phyloP scores from a whole-genome alignment of 345 rosid genomes.

The Eucalyptus regnans region DNA sequence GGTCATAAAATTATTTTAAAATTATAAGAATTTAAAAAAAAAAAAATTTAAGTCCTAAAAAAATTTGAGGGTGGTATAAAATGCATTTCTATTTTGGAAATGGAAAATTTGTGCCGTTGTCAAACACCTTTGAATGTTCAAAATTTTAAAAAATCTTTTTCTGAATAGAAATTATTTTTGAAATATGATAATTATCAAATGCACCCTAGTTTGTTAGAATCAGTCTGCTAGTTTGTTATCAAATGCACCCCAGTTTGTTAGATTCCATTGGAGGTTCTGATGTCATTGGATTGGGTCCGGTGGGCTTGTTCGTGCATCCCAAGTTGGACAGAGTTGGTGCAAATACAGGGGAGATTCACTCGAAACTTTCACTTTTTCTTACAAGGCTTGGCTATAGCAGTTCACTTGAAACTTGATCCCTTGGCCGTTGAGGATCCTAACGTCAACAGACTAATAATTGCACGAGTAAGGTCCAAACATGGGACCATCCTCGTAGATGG shows the following conservation, averaged over 20 bases:
- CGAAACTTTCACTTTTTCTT: not conserved
- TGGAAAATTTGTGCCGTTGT: rapidly evolving
- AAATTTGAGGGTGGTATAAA: too few relatives aligned
- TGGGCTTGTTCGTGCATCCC: not conserved
- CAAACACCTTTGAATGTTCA: too few relatives aligned
- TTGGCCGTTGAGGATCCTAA: not conserved
- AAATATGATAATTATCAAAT: too few relatives aligned
- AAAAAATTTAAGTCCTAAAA: too few relatives aligned
- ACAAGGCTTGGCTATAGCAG: not conserved
- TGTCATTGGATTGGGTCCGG: not conserved
- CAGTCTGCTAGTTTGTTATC: not conserved
- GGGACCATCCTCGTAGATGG: not conserved
- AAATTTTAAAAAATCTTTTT: too few relatives aligned
- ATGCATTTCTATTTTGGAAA: too few relatives aligned
- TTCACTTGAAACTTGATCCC: not conserved
- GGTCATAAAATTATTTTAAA: too few relatives aligned
- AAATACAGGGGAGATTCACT: not conserved
- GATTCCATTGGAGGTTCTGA: not conserved
- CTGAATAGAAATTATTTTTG: too few relatives aligned
- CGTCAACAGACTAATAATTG: not conserved
- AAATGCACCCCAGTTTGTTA: too few relatives aligned
- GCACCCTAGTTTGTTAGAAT: not conserved
- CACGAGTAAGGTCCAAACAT: not conserved
- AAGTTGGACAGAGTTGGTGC: not conserved
- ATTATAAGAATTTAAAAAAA: too few relatives aligned